Percentiles rank a stretch among this genome's conserved stretches.
phyloP scores from a whole-genome alignment of 2,329 filamentous ascomycete genomes.

The Pestalotiopsis sp. region DNA sequence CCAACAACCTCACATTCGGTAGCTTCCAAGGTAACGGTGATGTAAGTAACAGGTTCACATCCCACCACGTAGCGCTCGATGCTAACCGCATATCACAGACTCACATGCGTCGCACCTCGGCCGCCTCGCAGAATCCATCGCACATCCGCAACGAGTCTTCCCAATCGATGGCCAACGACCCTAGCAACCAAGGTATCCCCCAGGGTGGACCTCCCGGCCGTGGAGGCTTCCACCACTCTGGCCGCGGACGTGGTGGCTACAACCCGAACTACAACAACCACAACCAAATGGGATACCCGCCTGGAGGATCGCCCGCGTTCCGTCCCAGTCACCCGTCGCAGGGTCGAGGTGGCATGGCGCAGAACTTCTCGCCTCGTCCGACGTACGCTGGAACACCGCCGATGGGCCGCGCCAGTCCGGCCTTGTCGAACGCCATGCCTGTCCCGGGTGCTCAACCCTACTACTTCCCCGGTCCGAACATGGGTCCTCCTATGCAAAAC shows the following conservation, averaged over 20 bases:
- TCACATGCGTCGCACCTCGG: constrained; percentile 68
- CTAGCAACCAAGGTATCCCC: constrained; percentile 63
- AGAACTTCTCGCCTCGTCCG: constrained; percentile 47
- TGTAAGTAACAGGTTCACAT: constrained; percentile 56
- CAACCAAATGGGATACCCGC: constrained; percentile 48
- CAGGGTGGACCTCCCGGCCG: constrained; percentile 51
- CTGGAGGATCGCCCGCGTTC: constrained; percentile 36
- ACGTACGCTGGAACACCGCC: constrained; percentile 47
- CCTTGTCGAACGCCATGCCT: constrained; percentile 63
- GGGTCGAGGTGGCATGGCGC: constrained; percentile 52
- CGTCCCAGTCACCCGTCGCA: constrained; percentile 43
- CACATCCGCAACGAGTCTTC: constrained; percentile 32
- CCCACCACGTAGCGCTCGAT: constrained; percentile 25
- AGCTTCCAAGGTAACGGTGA: constrained; percentile 80
- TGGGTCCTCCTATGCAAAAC: constrained; percentile 64
- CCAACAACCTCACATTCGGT: constrained; percentile 77
- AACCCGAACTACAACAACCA: constrained; percentile 51
- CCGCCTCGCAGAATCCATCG: constrained; percentile 11
- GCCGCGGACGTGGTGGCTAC: constrained; percentile 53
- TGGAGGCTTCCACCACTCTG: constrained; percentile 54
- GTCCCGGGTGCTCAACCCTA: constrained; percentile 64
- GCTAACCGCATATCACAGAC: constrained; percentile 39
- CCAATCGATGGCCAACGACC: constrained; percentile 82
- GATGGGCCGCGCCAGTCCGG: constrained; percentile 41
- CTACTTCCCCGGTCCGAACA: constrained; percentile 60